Evolutionary conservation across 1,284 basidiomycete genomes (phyloP).

Genomic region (Tilletia indica): DNA sequence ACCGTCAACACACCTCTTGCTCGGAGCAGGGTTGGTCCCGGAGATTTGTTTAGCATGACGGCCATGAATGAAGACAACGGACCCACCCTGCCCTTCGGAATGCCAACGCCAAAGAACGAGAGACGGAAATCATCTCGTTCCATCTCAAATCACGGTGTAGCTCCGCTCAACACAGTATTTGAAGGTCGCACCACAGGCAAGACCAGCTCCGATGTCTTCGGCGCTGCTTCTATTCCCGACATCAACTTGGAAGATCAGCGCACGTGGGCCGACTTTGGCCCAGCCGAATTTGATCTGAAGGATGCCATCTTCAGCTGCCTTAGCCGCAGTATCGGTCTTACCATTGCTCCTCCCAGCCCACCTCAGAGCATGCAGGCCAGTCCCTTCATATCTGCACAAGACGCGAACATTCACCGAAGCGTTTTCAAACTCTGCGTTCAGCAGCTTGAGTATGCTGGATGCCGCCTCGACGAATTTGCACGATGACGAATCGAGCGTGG

Average conservation of each 20-base stretch:
- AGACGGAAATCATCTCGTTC: slow-evolving; percentile 14
- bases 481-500: slow-evolving; percentile 25
- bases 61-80: slow-evolving; percentile 33
- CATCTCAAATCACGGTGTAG: neutral
- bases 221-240: neutral
- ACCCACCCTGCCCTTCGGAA: slow-evolving; percentile 23
- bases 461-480: slow-evolving; percentile 45
- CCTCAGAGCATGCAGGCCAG: slow-evolving; percentile 52
- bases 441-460: slow-evolving; percentile 70
- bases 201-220: slow-evolving; percentile 16
- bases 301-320: slow-evolving; percentile 96
- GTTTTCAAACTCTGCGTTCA: slow-evolving; percentile 75
- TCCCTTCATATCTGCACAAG: slow-evolving; percentile 37
- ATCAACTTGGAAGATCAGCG: slow-evolving; percentile 15
- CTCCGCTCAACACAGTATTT: slow-evolving; percentile 13
- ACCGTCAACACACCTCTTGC: slow-evolving; percentile 45
- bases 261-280: slow-evolving; percentile 23
- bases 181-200: slow-evolving; percentile 10
- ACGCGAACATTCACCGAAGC: slow-evolving; percentile 34
- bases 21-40: slow-evolving; percentile 56
- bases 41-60: slow-evolving; percentile 62
- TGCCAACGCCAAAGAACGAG: slow-evolving; percentile 16
- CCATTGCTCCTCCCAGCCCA: slow-evolving; percentile 47
- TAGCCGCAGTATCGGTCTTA: slow-evolving; percentile 89
- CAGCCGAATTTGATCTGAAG: slow-evolving; percentile 78